Evolutionary conservation across 148 eudicot species (phyloP), one percentile per base, ranked within the genome.

Genomic region (Pharnaceum exiguum): DNA sequence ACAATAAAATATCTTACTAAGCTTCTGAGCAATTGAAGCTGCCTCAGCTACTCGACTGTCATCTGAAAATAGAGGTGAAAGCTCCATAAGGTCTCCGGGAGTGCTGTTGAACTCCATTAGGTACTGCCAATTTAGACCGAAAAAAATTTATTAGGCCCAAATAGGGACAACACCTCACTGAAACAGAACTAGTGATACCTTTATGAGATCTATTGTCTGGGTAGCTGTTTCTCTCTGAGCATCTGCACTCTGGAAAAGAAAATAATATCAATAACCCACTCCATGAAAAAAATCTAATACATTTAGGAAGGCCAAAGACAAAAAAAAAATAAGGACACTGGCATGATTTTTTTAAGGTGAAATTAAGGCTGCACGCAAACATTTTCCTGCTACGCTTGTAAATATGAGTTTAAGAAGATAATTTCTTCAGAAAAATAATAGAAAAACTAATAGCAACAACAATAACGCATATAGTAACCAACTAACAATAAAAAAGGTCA

Each of bases 21-120:
- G 72, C 81, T 94, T 94, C 67, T 94, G 99, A 17, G 96, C 96
- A 76, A 94, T 94, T 50, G 99, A 86, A 76, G 99, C 99, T 45
- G 99, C 99, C 74, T 94, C 99, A 24, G 99, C 96, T 67, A 94
- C 99, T 61, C 96, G 99, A 67, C 95, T 89, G 62, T 94, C 96
- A 73, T 94, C 99, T 46, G 99, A 94, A 70, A 94, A 94, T 39
- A 94, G 69, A 53, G 99, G 87, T 46, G 99, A 94, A 55, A 94
- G 89, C 70, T 94, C 99, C 96, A 94, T 89, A 23, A 94, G 80
- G 74, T 94, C 99, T 37, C 99, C 99, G 16, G 96, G 95, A 62
- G 91, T 94, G 71, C 99, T 75, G 75, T 94, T 94, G 67, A 94
- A 94, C 80, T 94, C 99, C 99, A 94, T 94, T 79, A 94, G 59